Percentiles rank a stretch among this genome's conserved stretches.
Evolutionary conservation across 1,139 yeast species (phyloP).

Genomic region (Yamadazyma atmosphaerica): DNA sequence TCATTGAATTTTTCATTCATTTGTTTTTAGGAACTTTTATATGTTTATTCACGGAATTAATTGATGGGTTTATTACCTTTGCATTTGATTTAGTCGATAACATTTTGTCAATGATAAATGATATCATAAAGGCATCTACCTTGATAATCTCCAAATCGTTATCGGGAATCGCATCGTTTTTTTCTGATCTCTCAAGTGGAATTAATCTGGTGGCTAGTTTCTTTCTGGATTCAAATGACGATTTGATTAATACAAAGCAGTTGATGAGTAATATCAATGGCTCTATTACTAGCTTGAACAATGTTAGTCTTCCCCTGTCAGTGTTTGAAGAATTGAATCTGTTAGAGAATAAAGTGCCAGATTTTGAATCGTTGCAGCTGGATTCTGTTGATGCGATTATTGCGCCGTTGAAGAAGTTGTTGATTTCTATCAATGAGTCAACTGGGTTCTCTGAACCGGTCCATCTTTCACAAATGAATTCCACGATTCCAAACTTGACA

Average conservation of each 20-base stretch:
- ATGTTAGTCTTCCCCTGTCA: constrained; percentile 62
- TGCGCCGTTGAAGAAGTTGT: constrained; percentile 21
- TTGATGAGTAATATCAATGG: constrained; percentile 50
- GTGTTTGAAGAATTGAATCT: constrained; percentile 53
- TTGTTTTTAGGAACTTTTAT: constrained; percentile 82
- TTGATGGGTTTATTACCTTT: constrained; percentile 69
- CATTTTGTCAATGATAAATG: constrained; percentile 60
- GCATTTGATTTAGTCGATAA: constrained; percentile 67
- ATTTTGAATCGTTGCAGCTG: constrained; percentile 50
- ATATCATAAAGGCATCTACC: constrained; percentile 19
- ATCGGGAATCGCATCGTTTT: constrained; percentile 8
- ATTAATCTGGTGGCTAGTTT: constrained; percentile 33
- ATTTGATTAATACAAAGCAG: constrained; percentile 8
- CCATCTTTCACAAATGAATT: neutral
- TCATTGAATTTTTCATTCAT: constrained; percentile 67
- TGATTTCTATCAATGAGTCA: constrained; percentile 11
- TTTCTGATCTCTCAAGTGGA: constrained; percentile 9
- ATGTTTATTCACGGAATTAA: constrained; percentile 73
- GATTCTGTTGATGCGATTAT: constrained; percentile 25
- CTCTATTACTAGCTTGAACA: constrained; percentile 54
- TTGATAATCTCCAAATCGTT: constrained; percentile 10
- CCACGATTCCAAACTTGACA: constrained; percentile 1
- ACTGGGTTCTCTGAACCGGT: constrained; percentile 1
- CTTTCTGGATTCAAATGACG: constrained; percentile 49
- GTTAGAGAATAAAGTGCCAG: constrained; percentile 51